Percentiles rank a stretch among this genome's conserved stretches.
phyloP scores from a whole-genome alignment of 495 filamentous ascomycete genomes.

The Geoglossum glabrum region DNA sequence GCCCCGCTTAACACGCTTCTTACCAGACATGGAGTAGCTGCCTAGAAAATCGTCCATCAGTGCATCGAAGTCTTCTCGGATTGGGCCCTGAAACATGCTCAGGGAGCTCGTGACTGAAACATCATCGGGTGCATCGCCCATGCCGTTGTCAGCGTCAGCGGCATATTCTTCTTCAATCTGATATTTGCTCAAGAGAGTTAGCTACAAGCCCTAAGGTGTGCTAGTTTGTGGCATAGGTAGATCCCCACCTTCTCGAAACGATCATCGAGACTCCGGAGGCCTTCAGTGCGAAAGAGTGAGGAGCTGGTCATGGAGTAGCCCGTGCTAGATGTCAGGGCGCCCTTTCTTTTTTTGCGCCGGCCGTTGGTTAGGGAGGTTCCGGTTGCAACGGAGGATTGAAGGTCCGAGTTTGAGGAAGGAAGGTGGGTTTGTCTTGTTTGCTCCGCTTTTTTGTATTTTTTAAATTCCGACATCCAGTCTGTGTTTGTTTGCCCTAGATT shows the following conservation, averaged over 20 bases:
- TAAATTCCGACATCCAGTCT: conserved; percentile 76
- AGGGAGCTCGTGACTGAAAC: conserved; percentile 31
- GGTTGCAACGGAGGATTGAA: conserved; percentile 60
- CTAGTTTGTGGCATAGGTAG: background rate
- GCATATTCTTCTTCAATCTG: conserved; percentile 60
- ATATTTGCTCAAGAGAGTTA: background rate
- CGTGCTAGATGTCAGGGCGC: conserved; percentile 72
- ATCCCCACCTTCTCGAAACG: conserved; percentile 50
- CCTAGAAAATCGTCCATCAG: conserved; percentile 90
- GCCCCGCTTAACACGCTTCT: conserved; percentile 66
- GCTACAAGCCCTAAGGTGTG: background rate
- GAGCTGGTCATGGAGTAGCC: conserved; percentile 96
- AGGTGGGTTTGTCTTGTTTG: conserved; percentile 24
- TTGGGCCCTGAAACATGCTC: conserved; percentile 27
- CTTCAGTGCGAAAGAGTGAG: conserved; percentile 69
- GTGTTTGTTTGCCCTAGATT: conserved; percentile 26
- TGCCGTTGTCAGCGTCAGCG: conserved; percentile 30
- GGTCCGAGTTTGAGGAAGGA: conserved; percentile 31
- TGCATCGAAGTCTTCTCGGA: conserved; percentile 56
- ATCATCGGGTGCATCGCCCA: conserved; percentile 37
- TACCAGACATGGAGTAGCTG: conserved; percentile 52
- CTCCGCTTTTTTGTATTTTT: conserved; percentile 69
- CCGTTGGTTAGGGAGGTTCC: conserved; percentile 49
- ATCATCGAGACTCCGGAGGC: conserved; percentile 65
- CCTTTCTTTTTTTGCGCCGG: conserved; percentile 73